phyloP scores from a whole-genome alignment of 2,329 filamentous ascomycete species.

The Nemania serpens region DNA sequence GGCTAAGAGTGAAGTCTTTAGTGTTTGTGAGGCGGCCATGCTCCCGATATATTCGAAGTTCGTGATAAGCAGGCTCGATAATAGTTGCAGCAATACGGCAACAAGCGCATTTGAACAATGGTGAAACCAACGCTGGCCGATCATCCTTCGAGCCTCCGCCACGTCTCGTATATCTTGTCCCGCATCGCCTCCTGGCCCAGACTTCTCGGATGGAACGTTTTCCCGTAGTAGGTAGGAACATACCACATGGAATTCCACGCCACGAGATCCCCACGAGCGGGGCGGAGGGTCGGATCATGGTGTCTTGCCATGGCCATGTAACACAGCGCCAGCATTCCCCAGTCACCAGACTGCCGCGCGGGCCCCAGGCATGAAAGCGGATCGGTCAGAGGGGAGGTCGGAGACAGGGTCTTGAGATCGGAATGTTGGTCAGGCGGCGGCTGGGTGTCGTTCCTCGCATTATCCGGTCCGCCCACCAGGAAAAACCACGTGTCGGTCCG shows the following conservation, averaged over 20 bases:
- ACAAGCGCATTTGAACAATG: background rate
- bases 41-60: background rate
- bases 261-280: slow-evolving; percentile 35
- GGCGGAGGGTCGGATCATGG: slow-evolving; percentile 43
- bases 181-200: slow-evolving; percentile 46
- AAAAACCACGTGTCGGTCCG: slow-evolving; percentile 55
- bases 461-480: slow-evolving; percentile 51
- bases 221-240: slow-evolving; percentile 53
- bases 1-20: too few species aligned
- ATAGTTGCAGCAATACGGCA: background rate
- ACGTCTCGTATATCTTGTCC: slow-evolving; percentile 42
- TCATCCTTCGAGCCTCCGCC: slow-evolving; percentile 31
- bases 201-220: slow-evolving; percentile 51
- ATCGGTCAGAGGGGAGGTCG: slow-evolving; percentile 44
- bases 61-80: background rate
- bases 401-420: slow-evolving; percentile 33
- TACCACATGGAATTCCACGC: slow-evolving; percentile 49
- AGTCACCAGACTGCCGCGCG: slow-evolving; percentile 46
- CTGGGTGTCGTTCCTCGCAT: slow-evolving; percentile 37
- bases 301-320: slow-evolving; percentile 50
- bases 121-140: too few species aligned
- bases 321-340: slow-evolving; percentile 50
- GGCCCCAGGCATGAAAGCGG: slow-evolving; percentile 44
- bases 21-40: too few species aligned
- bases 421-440: slow-evolving; percentile 3